phyloP scores from a whole-genome alignment of 2,329 filamentous ascomycete species.

The Fusarium mangiferae region DNA sequence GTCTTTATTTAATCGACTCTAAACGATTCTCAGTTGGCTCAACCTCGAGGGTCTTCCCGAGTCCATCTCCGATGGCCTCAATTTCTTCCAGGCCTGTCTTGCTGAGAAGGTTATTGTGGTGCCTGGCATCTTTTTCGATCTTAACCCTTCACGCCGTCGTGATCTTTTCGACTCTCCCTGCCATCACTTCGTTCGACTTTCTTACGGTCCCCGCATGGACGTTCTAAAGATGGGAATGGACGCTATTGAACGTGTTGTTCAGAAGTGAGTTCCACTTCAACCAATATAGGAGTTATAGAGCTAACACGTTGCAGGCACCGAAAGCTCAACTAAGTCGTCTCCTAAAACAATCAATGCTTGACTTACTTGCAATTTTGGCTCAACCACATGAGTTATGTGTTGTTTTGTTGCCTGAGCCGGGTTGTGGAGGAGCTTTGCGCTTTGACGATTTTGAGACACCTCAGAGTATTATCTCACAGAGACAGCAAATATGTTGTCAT shows the following conservation, averaged over 20 bases:
- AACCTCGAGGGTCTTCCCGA: conserved; percentile 75
- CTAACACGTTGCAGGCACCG: conserved; percentile 38
- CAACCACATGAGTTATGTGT: not conserved
- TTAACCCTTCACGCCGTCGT: conserved; percentile 88
- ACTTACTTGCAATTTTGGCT: not conserved
- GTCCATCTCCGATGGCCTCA: conserved; percentile 90
- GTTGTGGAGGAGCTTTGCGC: not conserved
- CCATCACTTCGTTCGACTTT: conserved; percentile 89
- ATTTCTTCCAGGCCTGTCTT: conserved; percentile 95
- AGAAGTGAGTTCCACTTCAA: conserved; percentile 63
- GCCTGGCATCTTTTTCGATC: conserved; percentile 96
- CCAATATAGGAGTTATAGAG: not conserved
- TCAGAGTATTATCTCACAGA: not conserved
- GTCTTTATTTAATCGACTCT: not conserved
- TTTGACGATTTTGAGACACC: not conserved
- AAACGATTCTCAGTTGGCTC: conserved; percentile 55
- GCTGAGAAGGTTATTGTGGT: conserved; percentile 97
- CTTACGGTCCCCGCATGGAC: conserved; percentile 86
- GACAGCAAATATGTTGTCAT: not conserved
- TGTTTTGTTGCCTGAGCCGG: not conserved
- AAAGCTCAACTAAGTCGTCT: conserved; percentile 19
- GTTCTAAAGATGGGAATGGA: conserved; percentile 81
- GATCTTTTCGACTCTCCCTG: conserved; percentile 95
- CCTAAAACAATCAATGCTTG: not conserved
- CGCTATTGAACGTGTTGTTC: conserved; percentile 84